These are phyloP conservation scores for Scheffersomyces coipomensis DNA, from an alignment of 805 yeast genomes.

Conservation along the genomic window DNA sequence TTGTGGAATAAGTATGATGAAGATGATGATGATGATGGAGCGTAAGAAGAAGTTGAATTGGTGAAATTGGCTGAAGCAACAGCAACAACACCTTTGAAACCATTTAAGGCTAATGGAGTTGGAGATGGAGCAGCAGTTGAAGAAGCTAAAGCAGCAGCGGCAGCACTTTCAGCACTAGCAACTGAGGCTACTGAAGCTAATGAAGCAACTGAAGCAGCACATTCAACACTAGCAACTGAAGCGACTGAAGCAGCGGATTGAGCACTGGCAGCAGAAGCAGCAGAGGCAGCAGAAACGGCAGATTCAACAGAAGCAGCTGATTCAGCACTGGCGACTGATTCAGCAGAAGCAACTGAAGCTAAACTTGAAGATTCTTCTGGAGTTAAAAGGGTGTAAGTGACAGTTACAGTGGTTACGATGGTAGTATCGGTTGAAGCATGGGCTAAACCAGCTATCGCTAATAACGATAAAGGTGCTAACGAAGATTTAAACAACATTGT, in stretches of 20 bases:
- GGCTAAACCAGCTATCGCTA: conserved; percentile 12
- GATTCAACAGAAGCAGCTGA: conserved; percentile 12
- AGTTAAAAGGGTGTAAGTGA: conserved; percentile 45
- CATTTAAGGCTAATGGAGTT: conserved; percentile 8
- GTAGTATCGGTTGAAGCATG: conserved; percentile 30
- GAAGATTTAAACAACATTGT: conserved; percentile 10
- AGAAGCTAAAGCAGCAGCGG: conserved; percentile 5
- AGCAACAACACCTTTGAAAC: conserved; percentile 22
- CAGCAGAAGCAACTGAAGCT: conserved; percentile 17
- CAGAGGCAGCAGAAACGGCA: conserved; percentile 12
- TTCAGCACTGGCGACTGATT: conserved; percentile 11
- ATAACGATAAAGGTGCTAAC: conserved; percentile 4
- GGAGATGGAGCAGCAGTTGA: conserved; percentile 6
- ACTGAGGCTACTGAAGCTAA: conserved; percentile 1
- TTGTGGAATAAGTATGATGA: conserved; percentile 6
- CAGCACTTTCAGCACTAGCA: neutral
- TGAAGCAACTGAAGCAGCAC: conserved; percentile 11
- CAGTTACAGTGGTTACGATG: conserved; percentile 38
- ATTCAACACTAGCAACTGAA: conserved; percentile 6
- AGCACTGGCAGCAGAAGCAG: conserved; percentile 9
- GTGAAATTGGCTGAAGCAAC: conserved; percentile 17
- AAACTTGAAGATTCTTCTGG: conserved; percentile 42
- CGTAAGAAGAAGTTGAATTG: conserved; percentile 8
- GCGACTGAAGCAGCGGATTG: conserved; percentile 8
- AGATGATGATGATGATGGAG: conserved; percentile 6